Evolutionary conservation across 2,329 filamentous ascomycete genomes (phyloP).

Genomic region (Verticillium albo-atrum): DNA sequence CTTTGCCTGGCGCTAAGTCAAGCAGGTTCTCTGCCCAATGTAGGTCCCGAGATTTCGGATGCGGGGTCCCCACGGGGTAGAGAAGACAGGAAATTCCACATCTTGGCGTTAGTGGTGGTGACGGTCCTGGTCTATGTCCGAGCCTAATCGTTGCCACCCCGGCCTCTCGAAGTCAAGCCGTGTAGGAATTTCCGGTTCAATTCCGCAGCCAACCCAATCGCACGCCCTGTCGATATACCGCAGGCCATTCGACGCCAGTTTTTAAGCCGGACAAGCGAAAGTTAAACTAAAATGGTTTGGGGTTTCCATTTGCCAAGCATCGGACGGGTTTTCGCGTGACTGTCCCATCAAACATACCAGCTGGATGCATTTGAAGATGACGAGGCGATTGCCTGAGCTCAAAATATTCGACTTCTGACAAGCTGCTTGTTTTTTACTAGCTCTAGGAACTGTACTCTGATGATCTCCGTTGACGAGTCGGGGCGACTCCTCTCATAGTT

Average conservation of each 20-base stretch:
- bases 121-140: neutral
- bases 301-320: neutral
- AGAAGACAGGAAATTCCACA: neutral
- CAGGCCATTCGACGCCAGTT: neutral
- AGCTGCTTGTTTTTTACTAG: too few relatives aligned
- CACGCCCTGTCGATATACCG: neutral
- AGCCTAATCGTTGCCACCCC: neutral
- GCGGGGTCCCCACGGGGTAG: neutral
- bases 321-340: neutral
- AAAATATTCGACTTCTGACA: too few relatives aligned
- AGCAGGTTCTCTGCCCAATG: neutral
- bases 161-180: neutral
- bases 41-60: neutral
- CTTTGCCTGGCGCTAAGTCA: neutral
- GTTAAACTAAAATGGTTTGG: neutral
- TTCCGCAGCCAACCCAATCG: neutral
- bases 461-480: too few relatives aligned
- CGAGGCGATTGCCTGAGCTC: too few relatives aligned
- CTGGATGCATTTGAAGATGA: too few relatives aligned
- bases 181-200: neutral
- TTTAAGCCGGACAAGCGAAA: neutral
- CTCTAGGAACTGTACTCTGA: too few relatives aligned
- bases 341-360: too few relatives aligned
- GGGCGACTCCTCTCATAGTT: too few relatives aligned
- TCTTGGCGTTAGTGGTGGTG: neutral